Base-by-base conservation (phyloP, 179 eudicot species). In the Patellifolia procumbens region DNA sequence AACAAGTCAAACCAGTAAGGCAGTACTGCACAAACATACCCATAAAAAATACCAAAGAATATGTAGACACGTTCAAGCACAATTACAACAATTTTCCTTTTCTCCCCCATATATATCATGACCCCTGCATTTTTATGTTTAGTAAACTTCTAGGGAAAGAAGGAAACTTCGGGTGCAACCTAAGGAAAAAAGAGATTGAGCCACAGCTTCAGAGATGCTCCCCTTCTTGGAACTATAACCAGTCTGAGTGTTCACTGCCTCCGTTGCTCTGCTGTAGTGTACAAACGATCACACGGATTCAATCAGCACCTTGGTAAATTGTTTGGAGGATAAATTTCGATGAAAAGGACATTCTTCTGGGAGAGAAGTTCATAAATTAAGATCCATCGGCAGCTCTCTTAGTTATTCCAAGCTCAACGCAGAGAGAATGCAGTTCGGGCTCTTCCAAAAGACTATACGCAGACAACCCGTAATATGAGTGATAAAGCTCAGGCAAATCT, bases 401-500 rank as follows among this genome's bases (percentile, higher is more conserved):
- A 72, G 87, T 83, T 69, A 90, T 83, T 48, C 97, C 97, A 55
- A 94, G 88, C 76, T 88, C 94, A 26, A 85, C 88, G 49, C 86
- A 82, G 3, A 94, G 72, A 66, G 85, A 71, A 75, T 85, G 83
- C 83, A 88, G 59, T 24, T 81, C 82, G 22, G 91, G 83, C 75
- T 92, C 94, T 78, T 87, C 89, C 77, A 94, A 77, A 59, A 94
- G 81, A 76, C 98, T 92, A 53, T 91, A 89, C 31, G 96, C 93
- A 46, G 90, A 83, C 66, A 94, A 87, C 68, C 97, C 97, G 24
- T 94, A 94, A 80, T 86, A 89, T 11, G 98, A 86, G 81, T 94
- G 98, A 84, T 94, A 90, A 46, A 94, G 83, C 88, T 94, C 98
- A 11, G 98, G 97, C 46, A 92, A 70, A 68, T 86, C 73, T 68